phyloP scores from a whole-genome alignment of 305 asterid species.

The Caryopteris hybrid region DNA sequence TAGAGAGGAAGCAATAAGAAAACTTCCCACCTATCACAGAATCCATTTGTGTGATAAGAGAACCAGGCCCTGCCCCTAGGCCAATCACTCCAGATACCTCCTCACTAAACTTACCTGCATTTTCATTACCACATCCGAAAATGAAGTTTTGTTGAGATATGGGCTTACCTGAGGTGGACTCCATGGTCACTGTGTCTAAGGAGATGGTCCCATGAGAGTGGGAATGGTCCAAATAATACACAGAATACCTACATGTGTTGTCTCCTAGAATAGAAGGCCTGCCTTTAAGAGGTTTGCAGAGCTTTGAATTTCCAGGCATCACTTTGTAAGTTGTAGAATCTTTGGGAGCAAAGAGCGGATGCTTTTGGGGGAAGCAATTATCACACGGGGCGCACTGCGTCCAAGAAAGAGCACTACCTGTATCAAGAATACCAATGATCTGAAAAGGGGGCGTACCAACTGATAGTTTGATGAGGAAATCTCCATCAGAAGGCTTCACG shows the following conservation, averaged over 20 bases:
- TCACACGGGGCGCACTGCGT: conserved; percentile 37
- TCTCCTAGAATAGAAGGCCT: conserved; percentile 14
- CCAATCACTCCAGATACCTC: conserved; percentile 39
- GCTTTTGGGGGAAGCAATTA: conserved; percentile 21
- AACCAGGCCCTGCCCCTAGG: conserved; percentile 27
- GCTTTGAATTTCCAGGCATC: conserved; percentile 24
- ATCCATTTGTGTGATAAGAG: conserved; percentile 23
- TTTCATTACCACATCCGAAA: conserved; percentile 46
- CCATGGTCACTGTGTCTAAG: conserved; percentile 14
- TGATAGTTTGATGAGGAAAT: conserved; percentile 37
- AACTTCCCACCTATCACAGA: conserved; percentile 19
- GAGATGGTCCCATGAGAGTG: conserved; percentile 26
- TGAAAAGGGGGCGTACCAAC: conserved; percentile 32
- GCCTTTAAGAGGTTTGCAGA: conserved; percentile 20
- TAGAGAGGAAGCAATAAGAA: conserved; percentile 23
- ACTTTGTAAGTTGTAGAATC: conserved; percentile 25
- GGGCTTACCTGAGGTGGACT: conserved; percentile 7
- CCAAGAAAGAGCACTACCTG: conserved; percentile 40
- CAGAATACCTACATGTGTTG: conserved; percentile 17
- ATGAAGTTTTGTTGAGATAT: conserved; percentile 17
- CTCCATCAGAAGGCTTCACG: conserved; percentile 20
- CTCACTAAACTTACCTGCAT: conserved; percentile 7
- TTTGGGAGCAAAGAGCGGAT: conserved; percentile 31
- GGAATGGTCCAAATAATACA: conserved; percentile 14
- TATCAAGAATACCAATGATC: conserved; percentile 31